Evolutionary conservation across 1,284 basidiomycete genomes (phyloP).

Genomic region (Malassezia dermatis): DNA sequence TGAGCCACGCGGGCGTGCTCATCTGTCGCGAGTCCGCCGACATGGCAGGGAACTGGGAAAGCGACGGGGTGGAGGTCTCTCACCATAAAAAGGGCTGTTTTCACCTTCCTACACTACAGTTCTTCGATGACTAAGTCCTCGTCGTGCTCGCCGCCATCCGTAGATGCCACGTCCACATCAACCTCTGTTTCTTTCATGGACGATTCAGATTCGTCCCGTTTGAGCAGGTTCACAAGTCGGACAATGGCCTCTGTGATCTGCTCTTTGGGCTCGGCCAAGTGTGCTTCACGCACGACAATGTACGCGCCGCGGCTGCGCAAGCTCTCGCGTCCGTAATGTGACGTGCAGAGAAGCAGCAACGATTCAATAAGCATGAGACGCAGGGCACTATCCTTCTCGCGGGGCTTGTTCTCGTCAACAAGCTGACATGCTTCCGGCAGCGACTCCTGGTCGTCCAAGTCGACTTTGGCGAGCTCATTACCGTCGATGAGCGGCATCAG

Average conservation of each 20-base stretch:
- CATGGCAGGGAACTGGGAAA: background rate
- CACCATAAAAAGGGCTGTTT: background rate
- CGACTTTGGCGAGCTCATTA: slow-evolving; percentile 56
- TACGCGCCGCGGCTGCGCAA: slow-evolving; percentile 74
- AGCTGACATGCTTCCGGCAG: slow-evolving; percentile 77
- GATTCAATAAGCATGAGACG: slow-evolving; percentile 80
- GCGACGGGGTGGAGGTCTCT: background rate
- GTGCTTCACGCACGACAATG: slow-evolving; percentile 68
- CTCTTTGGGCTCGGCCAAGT: slow-evolving; percentile 69
- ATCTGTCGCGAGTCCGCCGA: background rate
- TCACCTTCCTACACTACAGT: slow-evolving; percentile 18
- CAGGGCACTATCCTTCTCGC: slow-evolving; percentile 69
- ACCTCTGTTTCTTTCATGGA: slow-evolving; percentile 27
- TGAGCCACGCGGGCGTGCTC: slow-evolving; percentile 18
- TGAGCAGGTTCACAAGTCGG: slow-evolving; percentile 43
- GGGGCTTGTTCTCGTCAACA: slow-evolving; percentile 68
- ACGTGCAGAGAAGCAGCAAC: slow-evolving; percentile 75
- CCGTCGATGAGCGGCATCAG: slow-evolving; percentile 84
- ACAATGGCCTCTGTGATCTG: slow-evolving; percentile 42
- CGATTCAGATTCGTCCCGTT: slow-evolving; percentile 39
- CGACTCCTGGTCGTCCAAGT: slow-evolving; percentile 69
- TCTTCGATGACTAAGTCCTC: slow-evolving; percentile 42
- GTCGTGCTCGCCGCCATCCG: slow-evolving; percentile 12
- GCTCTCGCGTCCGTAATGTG: slow-evolving; percentile 71
- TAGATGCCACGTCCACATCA: slow-evolving; percentile 2